Base-by-base conservation (phyloP, 345 rosid species). In the Euphorbia pulcherrima region DNA sequence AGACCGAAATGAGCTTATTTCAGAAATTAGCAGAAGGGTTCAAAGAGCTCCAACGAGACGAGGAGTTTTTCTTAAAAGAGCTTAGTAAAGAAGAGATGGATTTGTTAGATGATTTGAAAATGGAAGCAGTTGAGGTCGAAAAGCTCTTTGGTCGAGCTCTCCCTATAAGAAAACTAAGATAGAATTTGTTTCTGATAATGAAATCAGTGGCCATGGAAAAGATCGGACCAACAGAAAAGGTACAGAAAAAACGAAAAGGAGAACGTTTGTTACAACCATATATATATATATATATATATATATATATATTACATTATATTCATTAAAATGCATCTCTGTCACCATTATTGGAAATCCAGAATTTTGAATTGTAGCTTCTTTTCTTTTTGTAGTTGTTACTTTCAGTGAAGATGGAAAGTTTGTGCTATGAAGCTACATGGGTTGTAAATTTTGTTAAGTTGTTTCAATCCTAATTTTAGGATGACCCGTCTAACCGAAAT, bases 41-140 rank as follows among this genome's bases (percentile, higher is more conserved):
- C 44, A 83, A 85, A 53, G 91, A 79, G 75, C 76, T 94, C n/a
- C 81, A 77, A 65, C 69, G 73, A 74, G 92, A 86, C 55, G 92
- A 89, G 64, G 91, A 90, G 65, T 77, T 81, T 73, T 85, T 90
- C 72, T 41, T 90, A 60, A 80, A 71, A 74, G 83, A 68, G 62
- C 80, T 87, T 20, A 81, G 90, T 68, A 72, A 82, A 75, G 97
- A 94, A 79, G 99, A 94, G 83, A 89, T 78, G 87, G 92, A 85
- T 48, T 11, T 94, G 28, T 70, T 94, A 68, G 70, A 74, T 48
- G 77, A 77, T 67, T 84, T 91, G 30, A 83, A 89, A 79, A 89
- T 90, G 99, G 95, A 89, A 81, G 97, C 97, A 7, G 70, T 27
- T 5, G 90, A 90, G 68, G 87, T 90, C 17, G 97, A 93, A 74